Conservation (phyloP, 371 early-diverging fungal species). For the Rhizopus sp. region DNA sequence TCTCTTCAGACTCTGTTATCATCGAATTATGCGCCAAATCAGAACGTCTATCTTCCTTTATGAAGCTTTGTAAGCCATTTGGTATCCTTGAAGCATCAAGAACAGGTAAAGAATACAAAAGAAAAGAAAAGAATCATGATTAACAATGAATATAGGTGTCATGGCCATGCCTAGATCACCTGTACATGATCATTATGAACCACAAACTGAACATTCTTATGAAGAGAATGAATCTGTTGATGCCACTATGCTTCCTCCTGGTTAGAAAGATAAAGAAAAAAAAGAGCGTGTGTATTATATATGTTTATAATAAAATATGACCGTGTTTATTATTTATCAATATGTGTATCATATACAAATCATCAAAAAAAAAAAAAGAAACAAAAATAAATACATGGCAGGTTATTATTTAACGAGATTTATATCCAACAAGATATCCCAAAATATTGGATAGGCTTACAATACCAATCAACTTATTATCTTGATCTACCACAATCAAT, state of each 20-base stretch:
- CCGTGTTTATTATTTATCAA: no score
- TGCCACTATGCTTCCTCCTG: conserved; percentile 89
- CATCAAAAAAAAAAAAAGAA: background rate
- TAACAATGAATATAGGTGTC: conserved; percentile 52
- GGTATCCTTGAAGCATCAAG: conserved; percentile 94
- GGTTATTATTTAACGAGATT: conserved; percentile 4
- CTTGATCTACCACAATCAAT: conserved; percentile 86
- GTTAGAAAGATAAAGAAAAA: conserved; percentile 52
- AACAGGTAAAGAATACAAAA: conserved; percentile 61
- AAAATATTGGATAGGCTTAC: conserved; percentile 89
- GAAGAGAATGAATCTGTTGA: conserved; percentile 72
- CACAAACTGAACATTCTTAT: conserved; percentile 52
- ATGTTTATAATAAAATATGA: no score
- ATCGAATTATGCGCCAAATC: conserved; percentile 90
- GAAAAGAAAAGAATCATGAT: background rate
- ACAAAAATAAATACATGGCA: background rate
- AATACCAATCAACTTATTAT: conserved; percentile 81
- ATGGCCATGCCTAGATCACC: conserved; percentile 95
- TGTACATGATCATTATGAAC: conserved; percentile 71
- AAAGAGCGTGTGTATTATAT: no score
- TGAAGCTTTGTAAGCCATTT: conserved; percentile 90
- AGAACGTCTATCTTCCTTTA: conserved; percentile 85
- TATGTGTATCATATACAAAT: no score
- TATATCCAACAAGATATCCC: conserved; percentile 60
- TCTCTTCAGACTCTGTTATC: conserved; percentile 77